Evolutionary conservation across 768 basidiomycete genomes (phyloP).

Genomic region (Kwoniella bestiolae): DNA sequence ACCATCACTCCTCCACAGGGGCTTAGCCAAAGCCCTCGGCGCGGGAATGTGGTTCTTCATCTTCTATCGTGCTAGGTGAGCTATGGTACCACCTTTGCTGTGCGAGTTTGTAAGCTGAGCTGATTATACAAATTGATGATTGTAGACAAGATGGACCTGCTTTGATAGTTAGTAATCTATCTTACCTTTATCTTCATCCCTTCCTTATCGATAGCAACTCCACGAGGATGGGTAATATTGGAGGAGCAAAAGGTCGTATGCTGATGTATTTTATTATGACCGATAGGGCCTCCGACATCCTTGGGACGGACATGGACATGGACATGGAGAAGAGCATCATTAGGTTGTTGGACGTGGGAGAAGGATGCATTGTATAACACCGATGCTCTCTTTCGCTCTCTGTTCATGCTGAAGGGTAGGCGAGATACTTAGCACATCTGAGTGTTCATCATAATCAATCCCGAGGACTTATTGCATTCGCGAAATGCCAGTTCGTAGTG

Average conservation of each 20-base stretch:
- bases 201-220: background rate
- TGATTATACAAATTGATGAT: conserved; percentile 2
- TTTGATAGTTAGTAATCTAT: conserved; percentile 67
- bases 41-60: conserved; percentile 99
- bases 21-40: conserved; percentile 82
- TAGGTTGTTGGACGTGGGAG: background rate
- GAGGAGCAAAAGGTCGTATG: too few species aligned
- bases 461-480: too few species aligned
- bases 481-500: too few species aligned
- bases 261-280: background rate
- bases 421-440: too few species aligned
- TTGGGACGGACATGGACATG: conserved; percentile 68
- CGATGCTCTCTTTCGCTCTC: too few species aligned
- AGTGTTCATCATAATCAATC: too few species aligned
- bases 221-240: too few species aligned
- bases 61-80: conserved; percentile 90
- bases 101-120: background rate
- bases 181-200: background rate
- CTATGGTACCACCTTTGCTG: background rate
- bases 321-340: conserved; percentile 58
- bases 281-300: conserved; percentile 61
- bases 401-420: too few species aligned
- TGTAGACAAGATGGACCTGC: conserved; percentile 76
- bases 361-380: conserved; percentile 3
- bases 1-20: conserved; percentile 73